Percentiles rank a stretch among this genome's conserved stretches.
phyloP scores from a whole-genome alignment of 108 stramenopile genomes.

The Cyclostephanos invisitatus region DNA sequence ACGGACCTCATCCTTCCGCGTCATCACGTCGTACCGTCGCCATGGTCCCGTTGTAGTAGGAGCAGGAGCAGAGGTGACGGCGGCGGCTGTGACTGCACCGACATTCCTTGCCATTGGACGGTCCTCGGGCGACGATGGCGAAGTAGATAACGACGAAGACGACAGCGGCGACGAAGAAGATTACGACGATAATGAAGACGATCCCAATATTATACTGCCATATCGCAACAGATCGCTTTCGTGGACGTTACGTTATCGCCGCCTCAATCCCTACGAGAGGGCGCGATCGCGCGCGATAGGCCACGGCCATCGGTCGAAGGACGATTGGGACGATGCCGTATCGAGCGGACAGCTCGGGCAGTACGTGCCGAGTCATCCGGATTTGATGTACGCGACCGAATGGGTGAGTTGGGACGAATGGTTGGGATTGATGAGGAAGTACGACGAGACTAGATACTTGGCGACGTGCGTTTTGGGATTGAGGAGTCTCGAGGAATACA shows the following conservation, averaged over 20 bases:
- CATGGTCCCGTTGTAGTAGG: too few relatives aligned
- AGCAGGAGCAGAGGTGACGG: too few relatives aligned
- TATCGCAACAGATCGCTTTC: slow-evolving; percentile 67
- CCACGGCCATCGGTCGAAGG: slow-evolving; percentile 63
- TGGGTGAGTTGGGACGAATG: slow-evolving; percentile 78
- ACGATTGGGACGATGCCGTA: slow-evolving; percentile 69
- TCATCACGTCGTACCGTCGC: neutral
- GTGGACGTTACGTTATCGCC: slow-evolving; percentile 67
- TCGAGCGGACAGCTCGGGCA: slow-evolving; percentile 55
- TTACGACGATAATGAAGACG: slow-evolving; percentile 50
- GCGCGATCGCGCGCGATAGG: slow-evolving; percentile 50
- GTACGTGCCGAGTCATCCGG: slow-evolving; percentile 61
- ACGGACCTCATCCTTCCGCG: too few relatives aligned
- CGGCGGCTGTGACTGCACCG: neutral
- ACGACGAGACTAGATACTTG: slow-evolving; percentile 61
- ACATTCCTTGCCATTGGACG: neutral
- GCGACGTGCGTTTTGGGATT: slow-evolving; percentile 47
- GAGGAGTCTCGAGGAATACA: slow-evolving; percentile 56
- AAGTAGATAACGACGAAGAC: slow-evolving; percentile 27
- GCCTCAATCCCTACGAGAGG: slow-evolving; percentile 60
- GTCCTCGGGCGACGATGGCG: slow-evolving; percentile 6
- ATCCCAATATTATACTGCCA: slow-evolving; percentile 27
- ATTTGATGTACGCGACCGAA: slow-evolving; percentile 74
- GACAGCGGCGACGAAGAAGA: slow-evolving; percentile 16
- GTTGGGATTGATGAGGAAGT: slow-evolving; percentile 66